Evolutionary conservation across 306 rosid species (phyloP).

Genomic region (Cicer cuneatum): DNA sequence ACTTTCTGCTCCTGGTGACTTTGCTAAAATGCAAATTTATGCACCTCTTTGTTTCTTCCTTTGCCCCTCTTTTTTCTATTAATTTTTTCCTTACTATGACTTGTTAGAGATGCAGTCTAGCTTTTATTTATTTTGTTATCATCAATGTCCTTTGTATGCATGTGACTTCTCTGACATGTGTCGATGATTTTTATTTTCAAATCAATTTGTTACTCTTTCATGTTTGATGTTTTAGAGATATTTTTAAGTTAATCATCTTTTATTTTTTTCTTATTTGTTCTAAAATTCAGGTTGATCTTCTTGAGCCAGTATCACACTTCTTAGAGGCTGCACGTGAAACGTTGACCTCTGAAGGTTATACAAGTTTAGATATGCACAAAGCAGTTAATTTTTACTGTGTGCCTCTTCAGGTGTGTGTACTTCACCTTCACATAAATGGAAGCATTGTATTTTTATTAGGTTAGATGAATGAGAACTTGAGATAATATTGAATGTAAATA

Average conservation of each 20-base stretch:
- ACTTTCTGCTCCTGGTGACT: conserved; percentile 11
- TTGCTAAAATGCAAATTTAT: conserved; percentile 10
- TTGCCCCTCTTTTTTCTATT: neutral
- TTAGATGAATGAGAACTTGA: conserved; percentile 9
- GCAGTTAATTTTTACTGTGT: conserved; percentile 77
- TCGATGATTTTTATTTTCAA: neutral
- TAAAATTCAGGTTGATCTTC: conserved; percentile 84
- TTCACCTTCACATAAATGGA: conserved; percentile 15
- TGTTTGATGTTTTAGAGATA: conserved; percentile 29
- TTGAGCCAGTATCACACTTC: conserved; percentile 96
- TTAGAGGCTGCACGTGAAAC: conserved; percentile 84
- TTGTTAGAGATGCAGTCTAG: conserved; percentile 16
- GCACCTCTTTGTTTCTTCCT: conserved; percentile 5
- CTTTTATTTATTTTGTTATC: conserved; percentile 37
- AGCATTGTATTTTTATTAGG: conserved; percentile 21
- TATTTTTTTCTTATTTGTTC: conserved; percentile 19
- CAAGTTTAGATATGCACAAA: conserved; percentile 63
- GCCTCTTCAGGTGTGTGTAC: conserved; percentile 86
- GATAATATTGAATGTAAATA: neutral
- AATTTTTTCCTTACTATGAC: neutral
- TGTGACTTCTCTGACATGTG: neutral
- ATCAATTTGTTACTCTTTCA: neutral
- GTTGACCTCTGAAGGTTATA: conserved; percentile 59
- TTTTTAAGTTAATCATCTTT: conserved; percentile 31
- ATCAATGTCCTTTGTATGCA: conserved; percentile 6